phyloP scores from a whole-genome alignment of 352 stramenopile genomes.

The Globisporangium takayamanum region DNA sequence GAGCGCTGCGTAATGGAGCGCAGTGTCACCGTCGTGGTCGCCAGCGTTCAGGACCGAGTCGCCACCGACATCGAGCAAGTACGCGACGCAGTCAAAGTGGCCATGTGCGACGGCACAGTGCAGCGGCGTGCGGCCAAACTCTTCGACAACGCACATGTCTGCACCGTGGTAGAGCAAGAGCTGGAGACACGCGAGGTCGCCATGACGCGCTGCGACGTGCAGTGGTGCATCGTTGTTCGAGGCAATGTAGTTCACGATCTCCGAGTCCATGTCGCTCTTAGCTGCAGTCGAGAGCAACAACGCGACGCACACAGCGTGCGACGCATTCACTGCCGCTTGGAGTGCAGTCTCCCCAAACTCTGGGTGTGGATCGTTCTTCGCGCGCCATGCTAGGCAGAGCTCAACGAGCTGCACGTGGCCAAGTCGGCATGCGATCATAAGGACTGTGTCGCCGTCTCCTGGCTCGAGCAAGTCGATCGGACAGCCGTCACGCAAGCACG shows the following conservation, averaged over 20 bases:
- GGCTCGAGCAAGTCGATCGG: conserved; percentile 73
- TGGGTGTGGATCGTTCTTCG: conserved; percentile 83
- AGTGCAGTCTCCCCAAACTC: conserved; percentile 81
- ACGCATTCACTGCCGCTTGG: conserved; percentile 64
- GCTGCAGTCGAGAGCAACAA: conserved; percentile 66
- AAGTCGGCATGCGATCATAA: conserved; percentile 69
- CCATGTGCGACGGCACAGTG: conserved; percentile 64
- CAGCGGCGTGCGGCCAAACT: conserved; percentile 73
- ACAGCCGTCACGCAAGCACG: conserved; percentile 54
- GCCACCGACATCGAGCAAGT: conserved; percentile 77
- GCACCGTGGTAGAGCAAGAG: conserved; percentile 72
- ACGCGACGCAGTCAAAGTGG: conserved; percentile 63
- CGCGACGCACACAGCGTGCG: conserved; percentile 48
- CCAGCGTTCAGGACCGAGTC: conserved; percentile 77
- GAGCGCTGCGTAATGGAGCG: conserved; percentile 67
- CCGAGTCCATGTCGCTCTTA: conserved; percentile 81
- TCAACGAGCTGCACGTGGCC: conserved; percentile 62
- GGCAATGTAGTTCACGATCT: conserved; percentile 86
- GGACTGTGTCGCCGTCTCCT: conserved; percentile 62
- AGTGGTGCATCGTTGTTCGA: conserved; percentile 73
- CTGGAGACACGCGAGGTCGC: conserved; percentile 66
- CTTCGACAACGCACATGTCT: conserved; percentile 78
- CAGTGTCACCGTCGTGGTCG: conserved; percentile 68
- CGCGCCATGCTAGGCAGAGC: conserved; percentile 61
- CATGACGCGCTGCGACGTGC: conserved; percentile 63